Percentiles rank a stretch among this genome's conserved stretches.
Conservation (phyloP, 208 protist species). For the Acanthamoeba healyi region DNA sequence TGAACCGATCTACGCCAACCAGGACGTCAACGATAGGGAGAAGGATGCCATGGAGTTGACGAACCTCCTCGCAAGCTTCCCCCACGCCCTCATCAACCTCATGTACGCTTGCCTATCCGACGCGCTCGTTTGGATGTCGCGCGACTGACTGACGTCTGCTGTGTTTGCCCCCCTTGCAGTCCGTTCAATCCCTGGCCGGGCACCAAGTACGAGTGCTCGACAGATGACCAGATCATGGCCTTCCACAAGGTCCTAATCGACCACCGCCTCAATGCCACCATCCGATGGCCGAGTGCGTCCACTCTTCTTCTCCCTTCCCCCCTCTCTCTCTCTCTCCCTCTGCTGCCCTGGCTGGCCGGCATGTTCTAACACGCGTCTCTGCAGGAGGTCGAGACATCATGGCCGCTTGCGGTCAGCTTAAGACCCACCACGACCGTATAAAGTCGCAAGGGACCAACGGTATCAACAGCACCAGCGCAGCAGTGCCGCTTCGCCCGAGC, state of each 20-base stretch:
- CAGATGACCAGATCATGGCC: background rate
- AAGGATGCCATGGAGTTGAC: background rate
- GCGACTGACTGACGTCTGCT: too few relatives aligned
- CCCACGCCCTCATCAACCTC: slow-evolving; percentile 12
- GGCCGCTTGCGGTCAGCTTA: slow-evolving; percentile 62
- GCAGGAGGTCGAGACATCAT: slow-evolving; percentile 68
- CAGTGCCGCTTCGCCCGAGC: too few relatives aligned
- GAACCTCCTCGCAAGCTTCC: slow-evolving; percentile 12
- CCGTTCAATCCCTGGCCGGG: slow-evolving; percentile 71
- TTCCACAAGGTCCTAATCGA: slow-evolving; percentile 44
- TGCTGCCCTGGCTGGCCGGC: too few relatives aligned
- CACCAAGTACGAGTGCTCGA: slow-evolving; percentile 47
- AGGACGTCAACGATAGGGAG: background rate
- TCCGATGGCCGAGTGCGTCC: slow-evolving; percentile 15
- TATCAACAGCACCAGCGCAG: too few relatives aligned
- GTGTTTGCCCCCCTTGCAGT: background rate
- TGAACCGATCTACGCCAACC: too few relatives aligned
- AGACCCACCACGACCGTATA: slow-evolving; percentile 28
- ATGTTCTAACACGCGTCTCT: too few relatives aligned
- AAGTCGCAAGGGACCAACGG: too few relatives aligned
- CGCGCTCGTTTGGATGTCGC: background rate
- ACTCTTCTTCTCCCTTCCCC: background rate
- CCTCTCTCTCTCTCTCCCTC: background rate
- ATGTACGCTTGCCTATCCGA: background rate
- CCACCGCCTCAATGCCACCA: background rate